Evolutionary conservation across 177 flowering plant genomes (phyloP), one percentile per base, ranked within the genome.

Genomic region (Vitis hybrid): DNA sequence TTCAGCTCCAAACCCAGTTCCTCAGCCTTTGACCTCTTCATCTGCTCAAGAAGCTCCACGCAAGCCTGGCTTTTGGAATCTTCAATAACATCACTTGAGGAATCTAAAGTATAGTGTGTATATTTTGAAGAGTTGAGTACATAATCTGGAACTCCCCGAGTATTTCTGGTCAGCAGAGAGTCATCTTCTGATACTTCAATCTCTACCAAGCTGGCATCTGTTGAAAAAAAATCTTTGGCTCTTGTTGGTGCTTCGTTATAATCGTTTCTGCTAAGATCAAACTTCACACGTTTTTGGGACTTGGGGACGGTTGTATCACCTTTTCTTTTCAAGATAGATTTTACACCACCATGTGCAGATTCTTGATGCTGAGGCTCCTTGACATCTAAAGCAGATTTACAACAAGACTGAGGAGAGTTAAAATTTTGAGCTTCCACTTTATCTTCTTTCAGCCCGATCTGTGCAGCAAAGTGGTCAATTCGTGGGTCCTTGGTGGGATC

Each of bases 281-380:
- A 79, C 70, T 77, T 76, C 50, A 79, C 79, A 53, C 79, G 79
- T 31, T 79, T 79, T 11, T 61, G 50, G 45, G 75, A 34, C 52
- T 68, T 76, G 13, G 34, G 29, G 70, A 50, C 66, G 31, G 68
- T 16, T 20, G 31, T 59, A 19, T 16, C 39, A 3, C 61, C 59
- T 39, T 70, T 76, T 75, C 82, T 76, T 61, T 76, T 79, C 56
- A 79, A 65, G 50, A 79, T 79, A 50, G 82, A 60, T 31, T 59
- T 79, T 26, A 22, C 39, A 20, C 31, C 60, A 70, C 19, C 59
- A n/a, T 45, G 61, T 50, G 31, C 39, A 51, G 71, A 57, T 39
- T 65, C 7, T 60, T 56, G n/a, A 16, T 31, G 15, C 19, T 51
- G 50, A 2, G 48, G 15, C 48, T 51, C 59, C 55, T 67, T 63